Conservation (phyloP, 2,329 filamentous ascomycete species). For the Hypoxylon sp. region DNA sequence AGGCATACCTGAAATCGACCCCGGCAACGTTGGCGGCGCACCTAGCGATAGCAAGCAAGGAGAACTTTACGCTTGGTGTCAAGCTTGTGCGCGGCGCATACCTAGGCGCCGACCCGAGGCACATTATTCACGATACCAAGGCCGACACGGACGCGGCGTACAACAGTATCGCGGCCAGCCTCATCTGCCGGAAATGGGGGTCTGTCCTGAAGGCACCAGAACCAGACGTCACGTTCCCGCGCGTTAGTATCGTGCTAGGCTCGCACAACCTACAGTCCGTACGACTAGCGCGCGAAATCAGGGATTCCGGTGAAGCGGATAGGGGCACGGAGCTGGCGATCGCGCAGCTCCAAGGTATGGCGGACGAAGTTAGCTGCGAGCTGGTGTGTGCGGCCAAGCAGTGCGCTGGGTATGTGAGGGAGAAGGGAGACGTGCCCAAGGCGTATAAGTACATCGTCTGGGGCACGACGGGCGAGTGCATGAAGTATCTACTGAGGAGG, state of each 20-base stretch:
- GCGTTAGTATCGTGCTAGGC: constrained; percentile 78
- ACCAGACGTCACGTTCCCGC: constrained; percentile 64
- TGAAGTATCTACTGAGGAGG: constrained; percentile 84
- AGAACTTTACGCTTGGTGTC: constrained; percentile 77
- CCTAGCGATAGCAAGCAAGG: constrained; percentile 70
- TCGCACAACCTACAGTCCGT: constrained; percentile 87
- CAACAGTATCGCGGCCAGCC: constrained; percentile 76
- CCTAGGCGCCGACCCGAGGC: constrained; percentile 76
- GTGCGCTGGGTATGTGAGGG: constrained; percentile 18
- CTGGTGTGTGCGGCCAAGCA: constrained; percentile 57
- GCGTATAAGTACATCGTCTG: constrained; percentile 79
- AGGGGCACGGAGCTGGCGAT: constrained; percentile 68
- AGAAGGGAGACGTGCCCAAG: constrained; percentile 50
- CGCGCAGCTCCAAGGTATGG: constrained; percentile 94
- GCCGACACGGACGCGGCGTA: constrained; percentile 80
- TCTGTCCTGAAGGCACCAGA: constrained; percentile 62
- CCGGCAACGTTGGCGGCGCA: constrained; percentile 72
- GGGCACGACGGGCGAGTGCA: constrained; percentile 82
- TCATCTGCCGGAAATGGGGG: constrained; percentile 76
- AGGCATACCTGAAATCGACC: constrained; percentile 79
- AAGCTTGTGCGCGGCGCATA: constrained; percentile 85
- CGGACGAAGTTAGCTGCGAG: constrained; percentile 87
- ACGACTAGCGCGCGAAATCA: constrained; percentile 66
- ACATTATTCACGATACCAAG: constrained; percentile 81
- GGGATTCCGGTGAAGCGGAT: constrained; percentile 61